Conservation (phyloP, 2,329 filamentous ascomycete species). For the Lithohypha guttulata region DNA sequence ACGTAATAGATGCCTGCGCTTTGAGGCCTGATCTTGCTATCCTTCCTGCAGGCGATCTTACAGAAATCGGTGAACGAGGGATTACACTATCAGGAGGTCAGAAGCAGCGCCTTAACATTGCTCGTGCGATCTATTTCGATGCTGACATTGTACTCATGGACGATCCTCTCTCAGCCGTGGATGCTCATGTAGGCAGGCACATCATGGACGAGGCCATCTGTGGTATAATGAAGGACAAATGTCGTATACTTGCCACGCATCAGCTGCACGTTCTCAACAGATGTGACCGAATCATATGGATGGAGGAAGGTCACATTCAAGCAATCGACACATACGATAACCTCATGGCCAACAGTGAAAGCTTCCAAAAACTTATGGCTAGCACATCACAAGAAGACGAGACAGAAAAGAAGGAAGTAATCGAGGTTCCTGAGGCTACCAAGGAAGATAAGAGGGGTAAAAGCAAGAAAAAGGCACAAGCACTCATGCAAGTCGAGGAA, state of each 20-base stretch:
- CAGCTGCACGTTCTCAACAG: conserved; percentile 85
- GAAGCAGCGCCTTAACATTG: conserved; percentile 91
- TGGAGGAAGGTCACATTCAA: conserved; percentile 74
- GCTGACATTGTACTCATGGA: conserved; percentile 54
- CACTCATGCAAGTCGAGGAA: conserved; percentile 39
- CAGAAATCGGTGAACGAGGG: conserved; percentile 88
- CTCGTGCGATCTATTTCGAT: conserved; percentile 60
- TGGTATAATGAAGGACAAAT: conserved; percentile 78
- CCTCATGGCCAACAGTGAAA: conserved; percentile 66
- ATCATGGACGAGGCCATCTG: conserved; percentile 93
- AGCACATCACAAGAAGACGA: conserved; percentile 58
- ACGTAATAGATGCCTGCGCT: conserved; percentile 79
- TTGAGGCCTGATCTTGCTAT: conserved; percentile 79
- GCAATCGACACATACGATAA: conserved; percentile 84
- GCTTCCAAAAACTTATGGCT: conserved; percentile 72
- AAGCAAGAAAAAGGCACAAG: conserved; percentile 36
- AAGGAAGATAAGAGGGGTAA: conserved; percentile 36
- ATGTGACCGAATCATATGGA: conserved; percentile 86
- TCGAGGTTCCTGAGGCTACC: conserved; percentile 39
- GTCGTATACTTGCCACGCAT: conserved; percentile 83
- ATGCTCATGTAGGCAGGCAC: conserved; percentile 51
- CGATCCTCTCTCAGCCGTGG: conserved; percentile 48
- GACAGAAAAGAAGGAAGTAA: conserved; percentile 33
- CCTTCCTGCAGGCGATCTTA: conserved; percentile 78
- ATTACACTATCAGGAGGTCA: conserved; percentile 94